These are phyloP conservation scores for Ilyonectria destructans DNA, from an alignment of 2,329 filamentous ascomycete genomes.

Conservation along the genomic window DNA sequence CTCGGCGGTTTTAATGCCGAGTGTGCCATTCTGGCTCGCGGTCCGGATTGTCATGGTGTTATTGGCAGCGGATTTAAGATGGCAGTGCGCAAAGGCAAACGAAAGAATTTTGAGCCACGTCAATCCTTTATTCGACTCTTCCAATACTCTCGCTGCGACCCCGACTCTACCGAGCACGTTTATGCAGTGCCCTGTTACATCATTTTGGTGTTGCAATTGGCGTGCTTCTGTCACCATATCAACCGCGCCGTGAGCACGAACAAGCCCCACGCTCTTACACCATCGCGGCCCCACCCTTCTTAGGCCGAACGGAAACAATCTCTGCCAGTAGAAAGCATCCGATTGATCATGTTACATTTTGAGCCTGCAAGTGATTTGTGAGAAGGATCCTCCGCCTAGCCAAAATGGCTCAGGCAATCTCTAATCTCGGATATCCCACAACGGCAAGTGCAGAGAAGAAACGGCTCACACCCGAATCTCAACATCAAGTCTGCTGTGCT, in stretches of 20 bases:
- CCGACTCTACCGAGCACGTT: conserved; percentile 35
- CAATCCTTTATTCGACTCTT: conserved; percentile 28
- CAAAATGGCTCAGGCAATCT: neutral
- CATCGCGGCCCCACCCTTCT: conserved; percentile 40
- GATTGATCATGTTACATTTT: neutral
- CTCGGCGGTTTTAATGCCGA: conserved; percentile 15
- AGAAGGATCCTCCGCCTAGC: neutral
- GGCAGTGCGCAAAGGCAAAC: conserved; percentile 4
- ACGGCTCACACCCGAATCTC: neutral
- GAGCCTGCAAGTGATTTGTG: neutral
- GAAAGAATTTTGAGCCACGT: conserved; percentile 18
- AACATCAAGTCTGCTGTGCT: neutral
- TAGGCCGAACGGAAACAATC: neutral
- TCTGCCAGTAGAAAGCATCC: conserved; percentile 16
- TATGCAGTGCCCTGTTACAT: conserved; percentile 37
- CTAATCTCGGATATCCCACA: neutral
- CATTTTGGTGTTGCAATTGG: conserved; percentile 34
- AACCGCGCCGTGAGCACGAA: conserved; percentile 40
- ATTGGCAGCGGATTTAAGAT: neutral
- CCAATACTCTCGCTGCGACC: conserved; percentile 21
- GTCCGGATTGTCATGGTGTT: conserved; percentile 30
- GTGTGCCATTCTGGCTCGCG: conserved; percentile 26
- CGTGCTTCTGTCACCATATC: conserved; percentile 33
- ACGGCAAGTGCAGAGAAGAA: neutral
- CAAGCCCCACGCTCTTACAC: conserved; percentile 46